Conservation (phyloP, 257 asterid genomes). For the Echium plantagineum region DNA sequence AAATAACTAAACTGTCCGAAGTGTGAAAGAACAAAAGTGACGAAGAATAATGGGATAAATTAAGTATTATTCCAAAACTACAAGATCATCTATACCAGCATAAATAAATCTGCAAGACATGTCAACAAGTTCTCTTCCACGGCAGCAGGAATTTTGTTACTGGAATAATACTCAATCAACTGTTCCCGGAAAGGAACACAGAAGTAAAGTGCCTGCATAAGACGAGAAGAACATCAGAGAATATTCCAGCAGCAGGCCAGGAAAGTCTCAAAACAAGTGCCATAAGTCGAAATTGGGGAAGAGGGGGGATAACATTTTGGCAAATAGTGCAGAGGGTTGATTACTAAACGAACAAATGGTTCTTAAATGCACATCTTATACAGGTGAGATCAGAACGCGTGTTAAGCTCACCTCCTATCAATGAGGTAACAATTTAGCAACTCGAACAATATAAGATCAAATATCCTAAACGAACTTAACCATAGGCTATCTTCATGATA, state of each 20-base stretch:
- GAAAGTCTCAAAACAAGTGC: not conserved
- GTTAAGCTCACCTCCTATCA: too few species aligned
- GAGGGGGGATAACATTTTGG: not conserved
- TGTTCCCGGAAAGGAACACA: slow-evolving; percentile 92
- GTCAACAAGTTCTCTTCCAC: slow-evolving; percentile 84
- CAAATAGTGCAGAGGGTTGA: not conserved
- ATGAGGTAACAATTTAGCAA: too few species aligned
- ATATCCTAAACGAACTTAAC: not conserved
- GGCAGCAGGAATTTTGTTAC: slow-evolving; percentile 54
- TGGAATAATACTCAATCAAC: slow-evolving; percentile 69
- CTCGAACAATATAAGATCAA: too few species aligned
- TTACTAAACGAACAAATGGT: not conserved
- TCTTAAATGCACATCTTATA: too few species aligned
- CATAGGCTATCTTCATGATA: not conserved
- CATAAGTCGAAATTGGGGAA: not conserved
- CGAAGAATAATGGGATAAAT: not conserved
- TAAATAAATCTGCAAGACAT: slow-evolving; percentile 80
- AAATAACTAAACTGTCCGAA: too few species aligned
- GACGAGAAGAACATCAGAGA: slow-evolving; percentile 3
- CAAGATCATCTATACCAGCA: slow-evolving; percentile 39
- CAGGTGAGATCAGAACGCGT: too few species aligned
- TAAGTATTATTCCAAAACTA: not conserved
- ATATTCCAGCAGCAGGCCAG: not conserved
- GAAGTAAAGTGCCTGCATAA: slow-evolving; percentile 85
- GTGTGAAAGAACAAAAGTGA: not conserved